phyloP scores from a whole-genome alignment of 106 monocot genomes.

The Iris macrosiphon region DNA sequence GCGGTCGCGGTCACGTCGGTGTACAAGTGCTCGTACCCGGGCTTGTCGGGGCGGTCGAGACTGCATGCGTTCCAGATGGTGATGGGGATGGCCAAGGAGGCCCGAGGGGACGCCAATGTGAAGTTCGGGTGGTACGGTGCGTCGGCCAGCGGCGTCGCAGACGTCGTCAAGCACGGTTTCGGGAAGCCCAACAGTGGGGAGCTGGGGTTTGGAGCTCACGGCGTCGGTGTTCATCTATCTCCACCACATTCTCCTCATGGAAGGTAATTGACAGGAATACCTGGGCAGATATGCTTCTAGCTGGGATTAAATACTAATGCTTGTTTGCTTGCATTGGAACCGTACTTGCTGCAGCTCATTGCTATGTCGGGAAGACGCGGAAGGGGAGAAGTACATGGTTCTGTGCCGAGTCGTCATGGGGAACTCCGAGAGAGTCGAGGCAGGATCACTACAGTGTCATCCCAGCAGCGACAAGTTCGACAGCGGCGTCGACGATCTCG shows the following conservation, averaged over 20 bases:
- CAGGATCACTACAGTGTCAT: constrained; percentile 25
- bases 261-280: constrained; percentile 50
- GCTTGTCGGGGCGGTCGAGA: background rate
- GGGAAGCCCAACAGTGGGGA: constrained; percentile 6
- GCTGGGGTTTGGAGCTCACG: constrained; percentile 23
- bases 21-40: constrained; percentile 5
- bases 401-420: constrained; percentile 60
- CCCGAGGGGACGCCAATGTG: constrained; percentile 29
- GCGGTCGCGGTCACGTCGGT: background rate
- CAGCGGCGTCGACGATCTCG: constrained; percentile 41
- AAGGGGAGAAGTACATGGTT: constrained; percentile 47
- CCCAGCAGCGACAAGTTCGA: constrained; percentile 48
- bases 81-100: background rate
- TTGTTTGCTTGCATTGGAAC: background rate
- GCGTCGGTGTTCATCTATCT: constrained; percentile 48
- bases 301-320: background rate
- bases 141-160: constrained; percentile 17
- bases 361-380: constrained; percentile 26
- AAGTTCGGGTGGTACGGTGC: constrained; percentile 56
- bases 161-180: constrained; percentile 40
- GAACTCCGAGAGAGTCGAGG: constrained; percentile 27
- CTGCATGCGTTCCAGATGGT: background rate
- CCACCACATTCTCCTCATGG: constrained; percentile 29
- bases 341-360: constrained; percentile 8
- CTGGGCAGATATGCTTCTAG: background rate